Evolutionary conservation across 345 rosid genomes (phyloP).

Genomic region (Pelargonium nanum): DNA sequence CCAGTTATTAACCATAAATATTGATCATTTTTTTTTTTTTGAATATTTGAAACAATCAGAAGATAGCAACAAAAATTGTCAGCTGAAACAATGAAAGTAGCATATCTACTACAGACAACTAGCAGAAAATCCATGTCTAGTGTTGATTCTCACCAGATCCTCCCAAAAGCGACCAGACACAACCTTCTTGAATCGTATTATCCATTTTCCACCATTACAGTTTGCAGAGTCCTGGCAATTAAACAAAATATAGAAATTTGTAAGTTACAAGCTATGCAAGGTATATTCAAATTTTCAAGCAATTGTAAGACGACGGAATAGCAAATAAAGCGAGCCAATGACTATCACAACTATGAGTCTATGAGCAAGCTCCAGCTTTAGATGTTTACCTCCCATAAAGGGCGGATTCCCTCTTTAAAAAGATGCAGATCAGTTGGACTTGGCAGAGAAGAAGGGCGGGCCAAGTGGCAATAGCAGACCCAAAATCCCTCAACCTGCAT

Average conservation of each 20-base stretch:
- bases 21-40: too few relatives aligned
- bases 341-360: background rate
- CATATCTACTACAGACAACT: background rate
- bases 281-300: background rate
- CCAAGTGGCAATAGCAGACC: conserved; percentile 88
- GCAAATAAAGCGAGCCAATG: background rate
- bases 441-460: conserved; percentile 79
- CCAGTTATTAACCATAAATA: too few relatives aligned
- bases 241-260: conserved; percentile 6
- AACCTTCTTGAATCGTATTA: conserved; percentile 79
- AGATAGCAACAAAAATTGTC: background rate
- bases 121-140: background rate
- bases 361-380: conserved; percentile 6
- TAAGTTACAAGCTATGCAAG: background rate
- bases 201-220: conserved; percentile 97
- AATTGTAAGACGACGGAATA: background rate
- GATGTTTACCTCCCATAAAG: conserved; percentile 77
- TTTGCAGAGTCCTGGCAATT: conserved; percentile 77
- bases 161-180: conserved; percentile 98
- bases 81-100: background rate
- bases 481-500: conserved; percentile 79
- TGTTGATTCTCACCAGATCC: conserved; percentile 63
- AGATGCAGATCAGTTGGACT: conserved; percentile 88
- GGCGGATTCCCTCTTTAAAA: conserved; percentile 87
- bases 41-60: background rate